Evolutionary conservation across 2,329 filamentous ascomycete genomes (phyloP), one percentile per base, ranked within the genome.

Genomic region (Trichoderma afroharzianum): DNA sequence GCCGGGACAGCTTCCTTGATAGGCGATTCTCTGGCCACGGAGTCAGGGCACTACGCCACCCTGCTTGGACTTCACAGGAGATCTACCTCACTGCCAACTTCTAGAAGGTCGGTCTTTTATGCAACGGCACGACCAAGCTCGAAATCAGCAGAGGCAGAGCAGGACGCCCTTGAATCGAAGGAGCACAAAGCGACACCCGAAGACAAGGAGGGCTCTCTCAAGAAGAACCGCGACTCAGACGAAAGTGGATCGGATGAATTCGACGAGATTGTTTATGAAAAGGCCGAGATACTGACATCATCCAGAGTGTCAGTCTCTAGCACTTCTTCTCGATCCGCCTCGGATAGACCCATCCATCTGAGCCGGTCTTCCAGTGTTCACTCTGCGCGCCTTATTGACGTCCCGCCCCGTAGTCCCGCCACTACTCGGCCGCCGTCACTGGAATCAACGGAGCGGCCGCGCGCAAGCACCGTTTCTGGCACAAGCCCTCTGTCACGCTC

Each of bases 301-400:
- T 84, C 87, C 4, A 82, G 88, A 43, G 82, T 90, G 9, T 90
- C 88, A 4, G 83, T 88, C 30, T 83, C 83, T 33, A 86, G 86
- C 39, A 84, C 84, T 74, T 83, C 83, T 36, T 87, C 86, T 0
- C 85, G 86, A 2, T 80, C 85, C 3, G 78, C 80, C 2, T 86
- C 86, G 0, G 87, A 89, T 32, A 84, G 75, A 75, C 73, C 82
- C 76, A 68, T 78, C 82, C 71, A 81, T 71, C 73, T 81, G 76
- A 73, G 81, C 74, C 73, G 78, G 80, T 75, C 85, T 77, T 75
- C 85, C 3, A 88, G 87, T 74, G 81, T 88, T 21, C 85, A 85
- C 72, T 89, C 88, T 3, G 85, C 86, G 43, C 85, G 88, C n/a
- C 81, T 90, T 43, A 86, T 90, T 30, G 87, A 90, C 43, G 87